Evolutionary conservation across 805 yeast species (phyloP), one percentile per base, ranked within the genome.

Genomic region (Lipomyces orientalis): DNA sequence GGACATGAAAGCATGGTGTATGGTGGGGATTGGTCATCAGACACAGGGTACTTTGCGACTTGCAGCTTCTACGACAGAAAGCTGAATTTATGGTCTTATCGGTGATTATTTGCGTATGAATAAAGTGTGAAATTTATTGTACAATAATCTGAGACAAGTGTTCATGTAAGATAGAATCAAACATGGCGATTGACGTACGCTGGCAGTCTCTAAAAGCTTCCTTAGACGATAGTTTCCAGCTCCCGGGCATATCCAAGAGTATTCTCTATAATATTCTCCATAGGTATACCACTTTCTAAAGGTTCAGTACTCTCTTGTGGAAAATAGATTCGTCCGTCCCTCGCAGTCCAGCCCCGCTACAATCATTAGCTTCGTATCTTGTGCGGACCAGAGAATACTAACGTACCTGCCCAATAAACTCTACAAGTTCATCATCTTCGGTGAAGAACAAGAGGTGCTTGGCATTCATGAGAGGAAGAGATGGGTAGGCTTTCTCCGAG

Each of bases 1-100:
- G 90, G 89, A 37, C 98, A 94, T 76, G 88, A 87, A 60, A 91
- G 97, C 67, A 94, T 95, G 92, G 93, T 94, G 64, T 94, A 94
- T 75, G 99, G 98, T 0, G 97, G 97, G 4, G 97, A 90, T 75
- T 93, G 98, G 97, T 78, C 82, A 14, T 74, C 75, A 1, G 81
- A 81, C 4, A 86, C 82, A 6, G 77, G 77, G 1, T 72, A 76
- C 4, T 85, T 90, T 7, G 89, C 86, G 2, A 93, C 97, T 0
- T 94, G 98, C 77, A 92, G 97, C 64, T 94, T 94, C 77, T 94
- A 94, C 79, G 99, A 94, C 77, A 85, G 86, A 64, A 86, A 90
- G 22, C 84, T 94, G 1, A 97, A 93, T 70, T 76, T 84, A 37
- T 94, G 98, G 98, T 35, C 62, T 8, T 64, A 55, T 37, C 33